Evolutionary conservation across 768 basidiomycete species (phyloP), one percentile per base, ranked within the genome.

Genomic region (Tulasnella sp.): DNA sequence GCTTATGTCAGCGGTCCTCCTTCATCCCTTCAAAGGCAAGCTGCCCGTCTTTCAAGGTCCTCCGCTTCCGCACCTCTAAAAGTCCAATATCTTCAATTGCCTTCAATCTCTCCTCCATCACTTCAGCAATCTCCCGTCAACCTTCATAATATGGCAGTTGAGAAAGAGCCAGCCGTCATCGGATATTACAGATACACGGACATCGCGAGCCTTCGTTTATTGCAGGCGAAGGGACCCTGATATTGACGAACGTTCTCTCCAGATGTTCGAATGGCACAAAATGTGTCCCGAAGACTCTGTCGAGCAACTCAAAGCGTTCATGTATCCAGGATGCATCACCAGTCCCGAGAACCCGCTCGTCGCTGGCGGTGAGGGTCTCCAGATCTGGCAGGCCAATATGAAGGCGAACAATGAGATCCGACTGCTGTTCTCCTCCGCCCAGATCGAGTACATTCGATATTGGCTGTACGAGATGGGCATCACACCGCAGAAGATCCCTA

Each of bases 391-490:
- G 90, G 90, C 88, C 9, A 91, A 88, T 0, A 84, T 92, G 69
- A 81, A 83, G 34, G 59, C 71, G 1, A 88, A 84, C 65, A 91
- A 90, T 74, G 89, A 93, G 79, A 84, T 87, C 6, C 87, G 92
- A n/a, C 83, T 94, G 34, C 81, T 94, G 66, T 92, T 91, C 78
- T 90, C 93, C 32, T 91, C 89, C 17, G 87, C 87, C 6, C 92
- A 95, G 80, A 85, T 94, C 75, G 92, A 95, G 78, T 95, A 93
- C 79, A 79, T 90, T 22, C 84, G 91, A 67, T 93, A 94, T 79
- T 95, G 90, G 89, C 83, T 94, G 67, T 86, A 91, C 77, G 86
- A 88, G 1, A 88, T 89, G 84, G 81, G 84, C 72, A 82, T 92
- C 75, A 91, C 90, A 0, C 82, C 85, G 71, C 78, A 83, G 19